phyloP scores from a whole-genome alignment of 2,329 filamentous ascomycete genomes.

The Fusarium agapanthi region DNA sequence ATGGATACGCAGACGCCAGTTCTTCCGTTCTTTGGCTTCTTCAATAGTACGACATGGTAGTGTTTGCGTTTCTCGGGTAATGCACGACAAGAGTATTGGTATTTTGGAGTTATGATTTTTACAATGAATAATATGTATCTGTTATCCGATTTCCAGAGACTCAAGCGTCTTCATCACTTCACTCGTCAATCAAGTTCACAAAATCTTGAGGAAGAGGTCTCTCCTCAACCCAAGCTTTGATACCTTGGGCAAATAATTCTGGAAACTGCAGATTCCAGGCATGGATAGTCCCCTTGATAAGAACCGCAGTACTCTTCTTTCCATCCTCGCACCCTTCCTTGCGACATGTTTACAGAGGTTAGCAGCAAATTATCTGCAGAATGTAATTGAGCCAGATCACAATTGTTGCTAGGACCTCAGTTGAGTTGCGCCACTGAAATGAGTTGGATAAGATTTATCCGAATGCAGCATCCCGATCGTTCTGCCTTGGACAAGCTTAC shows the following conservation, averaged over 20 bases:
- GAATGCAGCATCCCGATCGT: not conserved
- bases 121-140: not conserved
- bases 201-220: slow-evolving; percentile 40
- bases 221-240: slow-evolving; percentile 49
- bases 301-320: not conserved
- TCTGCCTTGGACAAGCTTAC: not conserved
- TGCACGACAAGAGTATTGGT: too few species aligned
- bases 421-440: not conserved
- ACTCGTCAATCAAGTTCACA: not conserved
- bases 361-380: not conserved
- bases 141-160: fast-evolving
- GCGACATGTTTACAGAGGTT: not conserved
- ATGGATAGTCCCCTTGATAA: slow-evolving; percentile 35
- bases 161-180: fast-evolving
- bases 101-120: fast-evolving
- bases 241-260: slow-evolving; percentile 48
- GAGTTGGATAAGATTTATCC: not conserved
- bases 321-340: not conserved
- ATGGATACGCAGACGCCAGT: not conserved
- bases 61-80: not conserved
- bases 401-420: not conserved
- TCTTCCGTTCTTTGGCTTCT: slow-evolving; percentile 11
- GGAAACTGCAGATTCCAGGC: slow-evolving; percentile 54
- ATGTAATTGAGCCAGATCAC: fast-evolving
- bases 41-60: not conserved